phyloP scores from a whole-genome alignment of 78 protist species.

The Dictyostelium intermedium region DNA sequence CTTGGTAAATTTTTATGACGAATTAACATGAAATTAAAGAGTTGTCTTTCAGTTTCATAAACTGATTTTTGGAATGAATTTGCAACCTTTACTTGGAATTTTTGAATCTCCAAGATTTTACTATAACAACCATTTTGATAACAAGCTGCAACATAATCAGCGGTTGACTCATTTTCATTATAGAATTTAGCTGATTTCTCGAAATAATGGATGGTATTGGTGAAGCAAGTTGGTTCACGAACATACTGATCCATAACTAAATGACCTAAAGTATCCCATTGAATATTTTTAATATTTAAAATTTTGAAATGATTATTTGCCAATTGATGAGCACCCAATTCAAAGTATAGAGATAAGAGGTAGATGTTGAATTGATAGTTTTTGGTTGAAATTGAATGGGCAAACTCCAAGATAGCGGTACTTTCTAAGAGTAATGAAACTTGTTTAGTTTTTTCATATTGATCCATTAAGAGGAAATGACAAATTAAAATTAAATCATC shows the following conservation, averaged over 20 bases:
- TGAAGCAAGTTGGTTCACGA: background rate
- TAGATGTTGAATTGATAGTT: conserved; percentile 67
- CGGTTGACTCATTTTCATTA: conserved; percentile 39
- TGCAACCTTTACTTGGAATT: conserved; percentile 47
- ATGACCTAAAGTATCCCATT: conserved; percentile 48
- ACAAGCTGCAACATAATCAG: conserved; percentile 43
- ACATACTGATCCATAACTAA: conserved; percentile 1
- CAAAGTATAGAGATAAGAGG: background rate
- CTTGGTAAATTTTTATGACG: background rate
- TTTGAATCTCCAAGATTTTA: conserved; percentile 37
- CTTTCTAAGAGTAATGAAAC: background rate
- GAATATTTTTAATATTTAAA: conserved; percentile 54
- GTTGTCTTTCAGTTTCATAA: conserved; percentile 11
- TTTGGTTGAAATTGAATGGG: background rate
- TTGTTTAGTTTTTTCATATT: background rate
- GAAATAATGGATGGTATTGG: background rate
- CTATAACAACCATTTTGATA: conserved; percentile 26
- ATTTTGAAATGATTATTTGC: background rate
- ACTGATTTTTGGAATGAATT: conserved; percentile 32
- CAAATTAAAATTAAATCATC: conserved; percentile 43
- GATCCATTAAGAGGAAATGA: conserved; percentile 23
- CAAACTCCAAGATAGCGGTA: conserved; percentile 27
- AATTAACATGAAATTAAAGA: conserved; percentile 14
- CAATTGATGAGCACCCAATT: conserved; percentile 6
- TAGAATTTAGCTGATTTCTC: conserved; percentile 44